Evolutionary conservation across 2,329 filamentous ascomycete species (phyloP).

Genomic region (Diplocarpon mali): DNA sequence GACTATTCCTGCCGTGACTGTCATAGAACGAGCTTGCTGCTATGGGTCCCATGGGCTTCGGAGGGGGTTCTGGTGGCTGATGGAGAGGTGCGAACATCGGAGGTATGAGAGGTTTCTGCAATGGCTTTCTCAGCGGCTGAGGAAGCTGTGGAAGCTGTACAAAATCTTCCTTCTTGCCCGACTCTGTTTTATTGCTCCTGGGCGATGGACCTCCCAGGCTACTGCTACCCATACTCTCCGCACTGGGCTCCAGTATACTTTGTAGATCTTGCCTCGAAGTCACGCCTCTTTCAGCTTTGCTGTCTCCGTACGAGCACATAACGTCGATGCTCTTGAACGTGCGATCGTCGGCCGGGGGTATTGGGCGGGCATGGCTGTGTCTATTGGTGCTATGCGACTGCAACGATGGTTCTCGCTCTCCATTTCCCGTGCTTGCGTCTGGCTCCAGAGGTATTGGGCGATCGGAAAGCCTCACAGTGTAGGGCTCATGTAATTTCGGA

Average conservation of each 20-base stretch:
- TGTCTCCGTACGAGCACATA: no score
- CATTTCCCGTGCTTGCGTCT: no score
- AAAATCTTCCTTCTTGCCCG: conserved; percentile 46
- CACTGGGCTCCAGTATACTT: neutral
- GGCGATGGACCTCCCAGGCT: conserved; percentile 31
- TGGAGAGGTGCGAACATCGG: conserved; percentile 51
- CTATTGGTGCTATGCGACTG: no score
- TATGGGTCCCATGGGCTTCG: conserved; percentile 52
- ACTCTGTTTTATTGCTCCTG: conserved; percentile 31
- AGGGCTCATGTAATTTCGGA: conserved; percentile 40
- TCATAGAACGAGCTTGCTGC: conserved; percentile 44
- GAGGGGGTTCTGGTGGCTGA: conserved; percentile 18
- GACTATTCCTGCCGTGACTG: conserved; percentile 31
- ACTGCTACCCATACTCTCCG: conserved; percentile 21
- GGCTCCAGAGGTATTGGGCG: conserved; percentile 35
- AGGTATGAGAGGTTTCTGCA: conserved; percentile 38
- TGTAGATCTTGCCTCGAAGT: neutral
- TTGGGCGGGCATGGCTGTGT: no score
- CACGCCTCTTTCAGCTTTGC: no score
- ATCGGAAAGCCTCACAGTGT: conserved; percentile 34
- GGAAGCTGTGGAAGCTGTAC: conserved; percentile 40
- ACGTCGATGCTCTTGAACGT: no score
- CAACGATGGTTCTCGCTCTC: no score
- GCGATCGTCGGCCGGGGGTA: no score
- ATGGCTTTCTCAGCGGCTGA: conserved; percentile 54